phyloP scores from a whole-genome alignment of 2,329 filamentous ascomycete genomes.

The Colletotrichum karsti region DNA sequence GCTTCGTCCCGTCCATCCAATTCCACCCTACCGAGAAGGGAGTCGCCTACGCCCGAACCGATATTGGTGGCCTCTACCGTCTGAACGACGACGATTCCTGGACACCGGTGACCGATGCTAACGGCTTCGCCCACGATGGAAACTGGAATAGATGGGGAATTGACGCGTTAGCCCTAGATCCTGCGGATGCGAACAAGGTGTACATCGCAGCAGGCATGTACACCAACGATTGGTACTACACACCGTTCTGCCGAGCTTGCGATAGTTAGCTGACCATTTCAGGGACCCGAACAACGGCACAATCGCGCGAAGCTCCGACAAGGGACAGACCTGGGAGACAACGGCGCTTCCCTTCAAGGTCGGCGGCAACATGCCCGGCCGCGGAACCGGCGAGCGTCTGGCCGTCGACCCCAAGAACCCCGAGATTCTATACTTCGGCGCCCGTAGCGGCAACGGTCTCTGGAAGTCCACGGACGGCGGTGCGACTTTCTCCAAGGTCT shows the following conservation, averaged over 20 bases:
- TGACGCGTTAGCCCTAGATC: slow-evolving; percentile 65
- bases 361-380: slow-evolving; percentile 69
- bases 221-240: slow-evolving; percentile 60
- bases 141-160: slow-evolving; percentile 65
- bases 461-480: slow-evolving; percentile 65
- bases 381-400: slow-evolving; percentile 66
- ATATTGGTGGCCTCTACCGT: slow-evolving; percentile 65
- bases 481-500: slow-evolving; percentile 56
- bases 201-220: slow-evolving; percentile 66
- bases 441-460: slow-evolving; percentile 65
- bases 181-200: slow-evolving; percentile 58
- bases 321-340: slow-evolving; percentile 59
- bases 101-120: slow-evolving; percentile 59
- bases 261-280: neutral
- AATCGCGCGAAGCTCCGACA: slow-evolving; percentile 62
- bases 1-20: slow-evolving; percentile 64
- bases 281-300: slow-evolving; percentile 63
- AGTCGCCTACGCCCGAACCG: slow-evolving; percentile 63
- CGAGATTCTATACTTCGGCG: slow-evolving; percentile 65
- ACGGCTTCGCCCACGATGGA: slow-evolving; percentile 44
- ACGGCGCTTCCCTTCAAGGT: slow-evolving; percentile 65
- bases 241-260: accelerated
- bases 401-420: slow-evolving; percentile 66
- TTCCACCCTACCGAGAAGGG: slow-evolving; percentile 62
- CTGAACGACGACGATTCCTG: slow-evolving; percentile 64